A percentile compares a stretch with the other conserved stretches of the same genome.
Conservation (phyloP, 106 monocot genomes). For the Alisma plantagoaquatica region DNA sequence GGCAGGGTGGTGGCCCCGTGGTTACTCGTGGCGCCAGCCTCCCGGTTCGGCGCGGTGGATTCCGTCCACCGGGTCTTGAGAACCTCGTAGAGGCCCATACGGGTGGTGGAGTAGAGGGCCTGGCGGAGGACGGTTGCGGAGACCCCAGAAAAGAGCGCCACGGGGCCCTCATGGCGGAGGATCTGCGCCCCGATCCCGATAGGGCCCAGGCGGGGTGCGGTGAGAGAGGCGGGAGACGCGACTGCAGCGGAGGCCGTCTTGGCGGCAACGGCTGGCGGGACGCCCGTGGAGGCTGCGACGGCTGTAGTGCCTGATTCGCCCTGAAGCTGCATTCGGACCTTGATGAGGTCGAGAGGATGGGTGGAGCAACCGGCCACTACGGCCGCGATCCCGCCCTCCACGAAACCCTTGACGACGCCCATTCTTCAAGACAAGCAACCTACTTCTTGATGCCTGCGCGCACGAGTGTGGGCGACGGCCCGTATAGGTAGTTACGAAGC, state of each 20-base stretch:
- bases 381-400: constrained; percentile 66
- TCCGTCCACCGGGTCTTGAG: constrained; percentile 38
- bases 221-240: constrained; percentile 8
- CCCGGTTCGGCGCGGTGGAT: too few species aligned
- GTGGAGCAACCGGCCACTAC: constrained; percentile 74
- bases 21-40: too few species aligned
- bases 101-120: constrained; percentile 66
- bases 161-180: constrained; percentile 41
- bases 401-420: constrained; percentile 59
- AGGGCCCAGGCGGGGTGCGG: constrained; percentile 26
- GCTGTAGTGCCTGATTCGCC: constrained; percentile 22
- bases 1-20: too few species aligned
- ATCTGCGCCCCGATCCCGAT: constrained; percentile 48
- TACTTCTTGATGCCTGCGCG: too few species aligned
- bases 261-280: too few species aligned
- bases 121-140: constrained; percentile 72
- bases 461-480: too few species aligned
- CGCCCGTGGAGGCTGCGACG: too few species aligned
- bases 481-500: too few species aligned
- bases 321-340: constrained; percentile 78
- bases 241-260: too few species aligned
- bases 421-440: too few species aligned
- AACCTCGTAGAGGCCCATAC: constrained; percentile 44
- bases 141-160: constrained; percentile 57
- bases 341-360: constrained; percentile 71